A percentile compares a stretch with the other conserved stretches of the same genome.
These are phyloP conservation scores for Phaffomyces opuntiae DNA, from an alignment of 805 yeast genomes.

Conservation along the genomic window DNA sequence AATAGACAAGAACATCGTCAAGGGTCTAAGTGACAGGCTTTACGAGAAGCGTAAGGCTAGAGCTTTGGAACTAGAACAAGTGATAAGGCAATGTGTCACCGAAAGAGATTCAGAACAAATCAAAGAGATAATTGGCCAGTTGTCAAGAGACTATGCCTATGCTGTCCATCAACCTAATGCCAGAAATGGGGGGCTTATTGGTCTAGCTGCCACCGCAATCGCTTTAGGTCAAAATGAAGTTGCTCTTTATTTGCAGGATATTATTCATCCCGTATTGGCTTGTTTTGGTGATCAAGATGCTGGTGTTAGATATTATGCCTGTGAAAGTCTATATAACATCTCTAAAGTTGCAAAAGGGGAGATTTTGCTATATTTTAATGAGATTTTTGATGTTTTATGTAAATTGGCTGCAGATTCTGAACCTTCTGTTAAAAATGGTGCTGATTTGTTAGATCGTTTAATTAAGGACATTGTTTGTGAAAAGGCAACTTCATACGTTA, in stretches of 20 bases:
- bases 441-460: slow-evolving; percentile 83
- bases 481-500: slow-evolving; percentile 81
- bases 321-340: slow-evolving; percentile 91
- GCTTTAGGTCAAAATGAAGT: slow-evolving; percentile 84
- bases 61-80: slow-evolving; percentile 70
- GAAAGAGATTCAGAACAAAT: slow-evolving; percentile 56
- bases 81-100: slow-evolving; percentile 62
- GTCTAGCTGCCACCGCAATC: slow-evolving; percentile 91
- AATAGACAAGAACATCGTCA: slow-evolving; percentile 54
- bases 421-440: slow-evolving; percentile 88
- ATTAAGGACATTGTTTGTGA: slow-evolving; percentile 94
- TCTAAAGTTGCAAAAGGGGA: slow-evolving; percentile 97
- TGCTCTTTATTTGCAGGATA: slow-evolving; percentile 73
- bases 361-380: slow-evolving; percentile 84
- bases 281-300: slow-evolving; percentile 97
- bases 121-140: slow-evolving; percentile 57
- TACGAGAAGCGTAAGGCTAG: slow-evolving; percentile 76
- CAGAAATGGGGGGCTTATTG: slow-evolving; percentile 92
- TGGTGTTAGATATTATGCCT: slow-evolving; percentile 93
- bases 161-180: slow-evolving; percentile 82
- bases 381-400: slow-evolving; percentile 88
- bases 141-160: slow-evolving; percentile 72
- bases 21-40: slow-evolving; percentile 65
- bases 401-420: slow-evolving; percentile 87
- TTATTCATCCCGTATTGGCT: slow-evolving; percentile 88